phyloP scores from a whole-genome alignment of 176 grass and related monocot species.

The Lolium perenne region DNA sequence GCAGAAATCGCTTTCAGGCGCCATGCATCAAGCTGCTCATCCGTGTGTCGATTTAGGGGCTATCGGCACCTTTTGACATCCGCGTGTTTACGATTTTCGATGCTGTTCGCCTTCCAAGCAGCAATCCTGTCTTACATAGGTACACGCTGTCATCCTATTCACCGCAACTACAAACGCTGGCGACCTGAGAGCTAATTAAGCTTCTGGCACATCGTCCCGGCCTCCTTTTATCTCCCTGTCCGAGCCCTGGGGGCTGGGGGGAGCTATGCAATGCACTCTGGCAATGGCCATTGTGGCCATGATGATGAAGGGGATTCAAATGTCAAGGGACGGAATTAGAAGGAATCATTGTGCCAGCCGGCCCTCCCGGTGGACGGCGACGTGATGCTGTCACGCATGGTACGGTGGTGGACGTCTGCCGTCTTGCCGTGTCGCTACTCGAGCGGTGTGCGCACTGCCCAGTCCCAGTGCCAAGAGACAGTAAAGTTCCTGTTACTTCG shows the following conservation, averaged over 20 bases:
- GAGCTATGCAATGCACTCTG: neutral
- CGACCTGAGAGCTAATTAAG: neutral
- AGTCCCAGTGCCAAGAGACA: too few relatives aligned
- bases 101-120: neutral
- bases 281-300: neutral
- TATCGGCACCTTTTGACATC: neutral
- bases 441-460: neutral
- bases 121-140: neutral
- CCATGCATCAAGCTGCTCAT: too few relatives aligned
- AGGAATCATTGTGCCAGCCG: slow-evolving; percentile 33
- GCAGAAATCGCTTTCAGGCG: too few relatives aligned
- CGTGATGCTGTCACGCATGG: slow-evolving; percentile 22
- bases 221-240: neutral
- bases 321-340: neutral
- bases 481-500: too few relatives aligned
- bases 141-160: neutral
- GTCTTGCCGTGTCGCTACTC: slow-evolving; percentile 19
- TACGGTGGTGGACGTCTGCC: neutral
- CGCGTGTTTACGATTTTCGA: neutral
- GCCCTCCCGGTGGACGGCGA: slow-evolving; percentile 31
- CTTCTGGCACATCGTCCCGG: neutral
- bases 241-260: neutral
- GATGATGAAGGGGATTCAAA: neutral
- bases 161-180: neutral
- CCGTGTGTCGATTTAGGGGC: neutral